Conservation (phyloP, 495 filamentous ascomycete species). For the Lophiotrema nucula region DNA sequence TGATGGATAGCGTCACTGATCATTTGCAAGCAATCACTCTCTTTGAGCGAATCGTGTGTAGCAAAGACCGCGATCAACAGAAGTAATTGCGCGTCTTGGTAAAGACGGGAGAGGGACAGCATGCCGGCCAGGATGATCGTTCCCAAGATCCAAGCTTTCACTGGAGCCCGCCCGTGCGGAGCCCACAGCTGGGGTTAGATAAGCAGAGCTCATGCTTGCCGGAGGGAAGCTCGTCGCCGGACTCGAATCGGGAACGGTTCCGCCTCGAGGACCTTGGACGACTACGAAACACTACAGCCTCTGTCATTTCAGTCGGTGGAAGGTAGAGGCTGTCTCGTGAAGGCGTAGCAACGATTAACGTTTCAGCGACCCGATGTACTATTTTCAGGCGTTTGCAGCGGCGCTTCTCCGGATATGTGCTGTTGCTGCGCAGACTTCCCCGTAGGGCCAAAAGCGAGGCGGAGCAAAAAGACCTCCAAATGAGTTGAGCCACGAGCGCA, state of each 20-base stretch:
- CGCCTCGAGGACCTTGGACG: background rate
- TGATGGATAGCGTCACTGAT: background rate
- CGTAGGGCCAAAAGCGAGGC: background rate
- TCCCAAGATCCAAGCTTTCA: background rate
- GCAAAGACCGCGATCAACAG: too few relatives aligned
- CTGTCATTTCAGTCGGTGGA: too few relatives aligned
- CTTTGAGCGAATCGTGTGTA: too few relatives aligned
- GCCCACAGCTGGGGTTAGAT: background rate
- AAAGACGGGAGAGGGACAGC: too few relatives aligned
- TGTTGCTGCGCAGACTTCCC: too few relatives aligned
- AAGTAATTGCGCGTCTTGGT: too few relatives aligned
- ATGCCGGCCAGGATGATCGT: background rate
- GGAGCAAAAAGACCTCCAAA: background rate
- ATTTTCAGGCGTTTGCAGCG: too few relatives aligned
- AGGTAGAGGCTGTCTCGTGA: too few relatives aligned
- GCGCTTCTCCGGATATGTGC: too few relatives aligned
- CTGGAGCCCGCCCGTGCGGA: background rate
- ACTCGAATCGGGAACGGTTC: background rate
- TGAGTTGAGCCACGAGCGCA: background rate
- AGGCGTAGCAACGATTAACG: too few relatives aligned
- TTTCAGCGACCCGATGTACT: too few relatives aligned
- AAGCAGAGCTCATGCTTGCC: background rate
- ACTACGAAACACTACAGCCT: too few relatives aligned
- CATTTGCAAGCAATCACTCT: background rate
- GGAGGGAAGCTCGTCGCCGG: background rate